These are phyloP conservation scores for Entomophthora muscae DNA, from an alignment of 371 early-diverging fungal genomes.

Conservation along the genomic window DNA sequence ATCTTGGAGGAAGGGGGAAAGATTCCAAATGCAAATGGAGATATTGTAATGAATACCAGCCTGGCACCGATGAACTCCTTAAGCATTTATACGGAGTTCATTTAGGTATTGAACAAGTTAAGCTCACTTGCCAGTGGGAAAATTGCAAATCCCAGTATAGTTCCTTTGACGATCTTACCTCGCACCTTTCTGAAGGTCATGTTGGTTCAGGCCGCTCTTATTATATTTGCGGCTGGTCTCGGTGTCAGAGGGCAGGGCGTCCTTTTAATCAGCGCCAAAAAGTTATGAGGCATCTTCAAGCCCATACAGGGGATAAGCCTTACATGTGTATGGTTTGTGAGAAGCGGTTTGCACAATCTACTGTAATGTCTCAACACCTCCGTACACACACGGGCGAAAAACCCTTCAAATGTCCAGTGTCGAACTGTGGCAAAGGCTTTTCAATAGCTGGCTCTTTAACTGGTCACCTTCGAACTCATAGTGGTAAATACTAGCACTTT, in stretches of 20 bases:
- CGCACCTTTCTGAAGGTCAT: constrained; percentile 55
- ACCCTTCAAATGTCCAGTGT: constrained; percentile 49
- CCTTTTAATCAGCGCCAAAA: constrained; percentile 60
- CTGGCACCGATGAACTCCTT: constrained; percentile 35
- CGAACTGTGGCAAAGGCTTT: constrained; percentile 31
- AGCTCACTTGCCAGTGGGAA: constrained; percentile 40
- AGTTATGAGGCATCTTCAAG: constrained; percentile 15
- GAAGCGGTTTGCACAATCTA: constrained; percentile 65
- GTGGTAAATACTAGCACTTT: constrained; percentile 15
- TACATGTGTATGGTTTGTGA: constrained; percentile 57
- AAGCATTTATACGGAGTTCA: constrained; percentile 46
- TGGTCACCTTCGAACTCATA: constrained; percentile 42
- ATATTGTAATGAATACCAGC: constrained; percentile 34
- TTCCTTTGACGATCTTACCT: constrained; percentile 42
- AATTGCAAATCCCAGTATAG: constrained; percentile 30
- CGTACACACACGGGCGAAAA: constrained; percentile 73
- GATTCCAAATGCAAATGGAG: constrained; percentile 51
- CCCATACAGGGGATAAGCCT: constrained; percentile 32
- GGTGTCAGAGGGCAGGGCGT: constrained; percentile 45
- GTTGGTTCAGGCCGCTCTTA: constrained; percentile 45
- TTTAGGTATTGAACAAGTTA: constrained; percentile 15
- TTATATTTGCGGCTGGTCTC: constrained; percentile 66
- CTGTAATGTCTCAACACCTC: constrained; percentile 65
- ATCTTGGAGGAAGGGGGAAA: constrained; percentile 36
- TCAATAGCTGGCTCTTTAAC: constrained; percentile 50